Conservation (phyloP, 2,329 filamentous ascomycete genomes). For the Escovopsis sp. region DNA sequence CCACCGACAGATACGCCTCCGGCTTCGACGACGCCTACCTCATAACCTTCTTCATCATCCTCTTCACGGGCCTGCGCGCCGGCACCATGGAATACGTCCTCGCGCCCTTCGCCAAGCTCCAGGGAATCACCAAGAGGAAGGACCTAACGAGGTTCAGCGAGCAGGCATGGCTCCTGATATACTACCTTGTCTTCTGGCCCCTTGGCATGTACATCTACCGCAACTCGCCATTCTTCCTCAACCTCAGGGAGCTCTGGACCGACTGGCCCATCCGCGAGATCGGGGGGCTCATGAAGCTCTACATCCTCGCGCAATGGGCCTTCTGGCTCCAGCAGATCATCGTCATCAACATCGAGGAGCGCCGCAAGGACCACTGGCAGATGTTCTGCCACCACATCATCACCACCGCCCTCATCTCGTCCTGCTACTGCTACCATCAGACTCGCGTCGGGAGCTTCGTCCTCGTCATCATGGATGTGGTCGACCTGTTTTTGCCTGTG, state of each 20-base stretch:
- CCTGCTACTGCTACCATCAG: conserved; percentile 75
- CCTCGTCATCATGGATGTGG: conserved; percentile 82
- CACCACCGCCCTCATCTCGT: conserved; percentile 65
- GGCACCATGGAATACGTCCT: conserved; percentile 78
- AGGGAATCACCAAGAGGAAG: conserved; percentile 65
- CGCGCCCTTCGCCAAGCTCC: conserved; percentile 56
- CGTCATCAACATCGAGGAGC: conserved; percentile 87
- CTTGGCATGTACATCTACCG: conserved; percentile 74
- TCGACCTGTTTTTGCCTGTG: conserved; percentile 79
- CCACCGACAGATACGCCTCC: conserved; percentile 54
- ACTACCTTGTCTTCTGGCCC: conserved; percentile 69
- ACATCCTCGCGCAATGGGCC: conserved; percentile 77
- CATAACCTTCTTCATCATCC: conserved; percentile 62
- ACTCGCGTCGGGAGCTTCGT: conserved; percentile 82
- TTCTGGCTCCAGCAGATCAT: conserved; percentile 94
- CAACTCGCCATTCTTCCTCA: conserved; percentile 63
- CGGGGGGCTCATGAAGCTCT: conserved; percentile 63
- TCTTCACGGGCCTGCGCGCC: conserved; percentile 78
- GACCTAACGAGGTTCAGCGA: conserved; percentile 74
- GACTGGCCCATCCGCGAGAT: conserved; percentile 72
- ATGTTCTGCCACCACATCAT: conserved; percentile 94
- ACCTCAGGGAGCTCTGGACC: conserved; percentile 66
- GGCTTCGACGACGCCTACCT: conserved; percentile 70
- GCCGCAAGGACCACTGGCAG: conserved; percentile 86
- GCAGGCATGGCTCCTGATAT: conserved; percentile 81